Evolutionary conservation across 345 rosid species (phyloP).

Genomic region (Toxicodendron radicans): DNA sequence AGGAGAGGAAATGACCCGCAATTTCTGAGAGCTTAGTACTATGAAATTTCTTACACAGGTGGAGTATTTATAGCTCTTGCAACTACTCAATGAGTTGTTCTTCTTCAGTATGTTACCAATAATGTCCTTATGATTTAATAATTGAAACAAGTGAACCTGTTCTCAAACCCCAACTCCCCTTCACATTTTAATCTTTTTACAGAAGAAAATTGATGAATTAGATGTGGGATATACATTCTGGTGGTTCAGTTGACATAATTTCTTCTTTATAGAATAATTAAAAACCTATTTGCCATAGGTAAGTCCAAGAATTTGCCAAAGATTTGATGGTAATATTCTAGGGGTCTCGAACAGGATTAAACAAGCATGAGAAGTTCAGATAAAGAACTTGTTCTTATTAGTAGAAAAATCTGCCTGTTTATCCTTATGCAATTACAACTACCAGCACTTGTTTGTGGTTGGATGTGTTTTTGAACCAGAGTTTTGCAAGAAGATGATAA

Average conservation of each 20-base stretch:
- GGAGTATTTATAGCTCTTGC: constrained; percentile 2
- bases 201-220: not conserved
- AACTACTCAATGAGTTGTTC: not conserved
- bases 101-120: not conserved
- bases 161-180: no score
- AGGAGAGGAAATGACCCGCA: constrained; percentile 19
- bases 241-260: no score
- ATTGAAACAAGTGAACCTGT: not conserved
- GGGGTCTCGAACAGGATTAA: no score
- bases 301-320: no score
- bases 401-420: no score
- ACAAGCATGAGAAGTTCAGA: not conserved
- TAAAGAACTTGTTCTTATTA: not conserved
- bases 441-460: not conserved
- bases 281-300: no score
- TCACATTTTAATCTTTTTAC: not conserved
- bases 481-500: not conserved
- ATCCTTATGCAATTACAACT: no score
- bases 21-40: constrained; percentile 15
- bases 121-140: not conserved
- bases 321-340: no score
- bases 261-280: no score
- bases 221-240: no score
- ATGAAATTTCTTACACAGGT: not conserved
- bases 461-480: not conserved